Evolutionary conservation across 768 basidiomycete species (phyloP).

Genomic region (Tricholoma hemisulphureum): DNA sequence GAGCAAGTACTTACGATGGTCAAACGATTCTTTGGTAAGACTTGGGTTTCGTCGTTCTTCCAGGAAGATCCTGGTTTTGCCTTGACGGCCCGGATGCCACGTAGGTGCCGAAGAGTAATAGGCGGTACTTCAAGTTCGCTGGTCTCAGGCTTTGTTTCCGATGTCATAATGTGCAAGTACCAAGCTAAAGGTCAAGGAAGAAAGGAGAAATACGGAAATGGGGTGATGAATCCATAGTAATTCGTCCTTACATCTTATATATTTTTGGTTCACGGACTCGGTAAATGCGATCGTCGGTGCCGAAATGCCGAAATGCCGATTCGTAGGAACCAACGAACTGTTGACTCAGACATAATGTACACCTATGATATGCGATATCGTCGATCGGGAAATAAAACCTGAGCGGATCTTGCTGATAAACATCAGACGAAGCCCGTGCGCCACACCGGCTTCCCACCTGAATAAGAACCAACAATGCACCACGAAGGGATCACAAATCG

Average conservation of each 20-base stretch:
- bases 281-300: constrained; percentile 19
- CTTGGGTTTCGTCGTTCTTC: constrained; percentile 53
- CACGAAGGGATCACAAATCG: too few relatives aligned
- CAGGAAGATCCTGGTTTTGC: constrained; percentile 49
- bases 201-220: background rate
- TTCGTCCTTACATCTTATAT: constrained; percentile 14
- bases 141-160: constrained; percentile 8
- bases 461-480: too few relatives aligned
- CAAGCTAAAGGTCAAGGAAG: background rate
- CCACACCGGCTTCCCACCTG: too few relatives aligned
- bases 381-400: too few relatives aligned
- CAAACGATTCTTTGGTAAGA: constrained; percentile 54
- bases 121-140: background rate
- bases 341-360: too few relatives aligned
- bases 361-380: too few relatives aligned
- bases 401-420: too few relatives aligned
- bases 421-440: too few relatives aligned
- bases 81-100: constrained; percentile 20
- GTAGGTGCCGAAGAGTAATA: constrained; percentile 6
- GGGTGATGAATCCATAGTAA: background rate
- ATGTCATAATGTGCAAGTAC: constrained; percentile 12
- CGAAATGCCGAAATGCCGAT: constrained; percentile 32
- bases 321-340: too few relatives aligned
- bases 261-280: constrained; percentile 12
- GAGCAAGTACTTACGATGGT: constrained; percentile 39